Conservation (phyloP, 2,329 filamentous ascomycete species). For the Xylariaceae sp. region DNA sequence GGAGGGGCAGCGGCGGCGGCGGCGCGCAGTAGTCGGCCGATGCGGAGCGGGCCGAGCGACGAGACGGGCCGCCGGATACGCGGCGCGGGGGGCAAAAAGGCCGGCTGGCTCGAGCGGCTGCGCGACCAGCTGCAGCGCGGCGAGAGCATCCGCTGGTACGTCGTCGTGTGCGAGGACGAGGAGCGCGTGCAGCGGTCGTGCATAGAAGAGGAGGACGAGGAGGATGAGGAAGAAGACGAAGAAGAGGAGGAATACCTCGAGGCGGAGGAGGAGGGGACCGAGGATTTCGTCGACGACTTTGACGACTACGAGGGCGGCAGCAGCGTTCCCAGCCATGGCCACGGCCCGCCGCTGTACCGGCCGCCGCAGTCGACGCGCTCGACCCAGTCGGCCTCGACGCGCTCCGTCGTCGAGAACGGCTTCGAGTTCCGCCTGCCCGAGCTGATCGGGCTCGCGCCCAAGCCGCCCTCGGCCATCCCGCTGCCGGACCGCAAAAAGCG, state of each 20-base stretch:
- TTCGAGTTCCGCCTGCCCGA: slow-evolving; percentile 25
- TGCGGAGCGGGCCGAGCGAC: slow-evolving; percentile 31
- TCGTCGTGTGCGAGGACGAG: slow-evolving; percentile 56
- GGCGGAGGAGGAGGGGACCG: slow-evolving; percentile 13
- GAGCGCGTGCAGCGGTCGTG: slow-evolving; percentile 38
- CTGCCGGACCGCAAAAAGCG: slow-evolving; percentile 13
- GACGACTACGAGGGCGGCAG: slow-evolving; percentile 12
- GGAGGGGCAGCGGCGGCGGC: too few species aligned
- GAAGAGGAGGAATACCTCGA: slow-evolving; percentile 17
- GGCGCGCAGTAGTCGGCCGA: too few species aligned
- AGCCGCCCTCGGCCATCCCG: slow-evolving; percentile 10
- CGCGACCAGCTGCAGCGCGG: slow-evolving; percentile 49
- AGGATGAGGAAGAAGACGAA: slow-evolving; percentile 26
- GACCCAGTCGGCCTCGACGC: slow-evolving; percentile 9
- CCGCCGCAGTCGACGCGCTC: slow-evolving; percentile 15
- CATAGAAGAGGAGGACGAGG: slow-evolving; percentile 37
- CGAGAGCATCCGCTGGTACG: slow-evolving; percentile 52
- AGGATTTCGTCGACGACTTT: too few species aligned
- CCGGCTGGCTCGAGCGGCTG: slow-evolving; percentile 49
- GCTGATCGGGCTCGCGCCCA: slow-evolving; percentile 14
- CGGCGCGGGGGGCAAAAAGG: slow-evolving; percentile 24
- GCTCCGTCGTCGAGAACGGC: slow-evolving; percentile 18
- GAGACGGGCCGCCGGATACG: slow-evolving; percentile 26
- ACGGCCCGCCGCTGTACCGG: slow-evolving; percentile 5
- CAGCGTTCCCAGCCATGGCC: slow-evolving; percentile 8